phyloP scores from a whole-genome alignment of 2,329 filamentous ascomycete species.

The Xylariales sp. region DNA sequence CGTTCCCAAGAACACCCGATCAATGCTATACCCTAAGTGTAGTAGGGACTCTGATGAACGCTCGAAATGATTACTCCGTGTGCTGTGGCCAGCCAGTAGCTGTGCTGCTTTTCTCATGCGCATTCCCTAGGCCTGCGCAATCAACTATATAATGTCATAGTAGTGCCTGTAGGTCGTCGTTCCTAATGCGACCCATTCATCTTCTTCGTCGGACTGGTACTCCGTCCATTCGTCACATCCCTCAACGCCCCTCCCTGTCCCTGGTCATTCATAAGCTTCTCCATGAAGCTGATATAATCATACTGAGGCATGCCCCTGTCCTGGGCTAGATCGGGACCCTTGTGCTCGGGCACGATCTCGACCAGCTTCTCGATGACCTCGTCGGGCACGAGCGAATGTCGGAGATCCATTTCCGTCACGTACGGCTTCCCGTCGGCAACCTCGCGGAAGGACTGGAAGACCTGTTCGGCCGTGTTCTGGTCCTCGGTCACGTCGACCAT shows the following conservation, averaged over 20 bases:
- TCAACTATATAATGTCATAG: too few relatives aligned
- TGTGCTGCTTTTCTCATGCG: not conserved
- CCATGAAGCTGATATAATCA: constrained; percentile 97
- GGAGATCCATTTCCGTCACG: constrained; percentile 93
- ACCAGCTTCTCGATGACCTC: constrained; percentile 93
- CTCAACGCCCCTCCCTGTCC: constrained; percentile 21
- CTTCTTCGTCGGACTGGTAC: constrained; percentile 25
- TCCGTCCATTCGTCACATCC: constrained; percentile 25
- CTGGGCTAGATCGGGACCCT: constrained; percentile 78
- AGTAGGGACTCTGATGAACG: constrained; percentile 1
- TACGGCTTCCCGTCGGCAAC: constrained; percentile 98
- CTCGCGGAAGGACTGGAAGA: constrained; percentile 95
- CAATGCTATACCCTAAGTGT: not conserved
- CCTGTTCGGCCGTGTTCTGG: constrained; percentile 96
- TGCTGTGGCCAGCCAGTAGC: constrained; percentile 1
- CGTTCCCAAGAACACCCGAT: not conserved
- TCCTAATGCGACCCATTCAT: constrained; percentile 19
- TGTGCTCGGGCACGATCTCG: constrained; percentile 78
- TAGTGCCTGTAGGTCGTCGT: too few relatives aligned
- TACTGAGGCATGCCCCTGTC: constrained; percentile 83
- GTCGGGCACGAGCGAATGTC: constrained; percentile 91
- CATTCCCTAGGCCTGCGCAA: too few relatives aligned
- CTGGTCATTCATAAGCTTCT: constrained; percentile 59
- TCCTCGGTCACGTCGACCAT: constrained; percentile 99
- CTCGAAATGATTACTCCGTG: not conserved